Evolutionary conservation across 1,284 basidiomycete species (phyloP).

Genomic region (Ustilago vetiveriae): DNA sequence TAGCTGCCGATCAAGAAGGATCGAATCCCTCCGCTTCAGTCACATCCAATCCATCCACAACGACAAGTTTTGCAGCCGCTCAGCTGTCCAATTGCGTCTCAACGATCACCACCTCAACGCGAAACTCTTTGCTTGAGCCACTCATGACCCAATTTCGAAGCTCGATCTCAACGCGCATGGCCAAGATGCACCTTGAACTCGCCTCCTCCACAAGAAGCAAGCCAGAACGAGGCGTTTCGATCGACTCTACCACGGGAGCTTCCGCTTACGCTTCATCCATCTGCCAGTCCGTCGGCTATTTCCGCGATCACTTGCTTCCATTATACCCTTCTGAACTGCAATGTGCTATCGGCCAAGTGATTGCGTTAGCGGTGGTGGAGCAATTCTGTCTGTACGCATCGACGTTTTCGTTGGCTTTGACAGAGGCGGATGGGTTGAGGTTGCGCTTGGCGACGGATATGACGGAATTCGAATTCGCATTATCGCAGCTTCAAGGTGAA

Average conservation of each 20-base stretch:
- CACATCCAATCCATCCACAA: background rate
- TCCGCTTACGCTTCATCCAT: constrained; percentile 19
- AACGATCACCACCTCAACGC: background rate
- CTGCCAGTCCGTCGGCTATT: constrained; percentile 6
- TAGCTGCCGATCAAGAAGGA: constrained; percentile 11
- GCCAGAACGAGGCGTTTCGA: constrained; percentile 1
- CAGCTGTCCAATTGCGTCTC: background rate
- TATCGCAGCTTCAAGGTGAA: constrained; percentile 56
- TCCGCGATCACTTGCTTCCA: constrained; percentile 9
- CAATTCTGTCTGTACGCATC: constrained; percentile 87
- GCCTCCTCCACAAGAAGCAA: background rate
- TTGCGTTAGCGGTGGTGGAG: constrained; percentile 1
- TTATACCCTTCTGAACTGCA: constrained; percentile 6
- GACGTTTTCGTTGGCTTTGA: constrained; percentile 71
- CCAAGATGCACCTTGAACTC: constrained; percentile 28
- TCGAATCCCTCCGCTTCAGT: background rate
- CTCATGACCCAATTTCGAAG: background rate
- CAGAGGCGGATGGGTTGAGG: constrained; percentile 83
- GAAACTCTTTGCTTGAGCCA: constrained; percentile 1
- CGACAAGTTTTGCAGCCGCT: constrained; percentile 5
- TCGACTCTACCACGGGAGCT: constrained; percentile 24
- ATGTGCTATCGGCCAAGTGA: background rate
- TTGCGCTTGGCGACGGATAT: constrained; percentile 91
- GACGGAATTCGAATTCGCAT: constrained; percentile 90
- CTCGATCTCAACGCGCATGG: background rate